Conservation (phyloP, 1,139 yeast genomes). For the Lodderomyces margitis region DNA sequence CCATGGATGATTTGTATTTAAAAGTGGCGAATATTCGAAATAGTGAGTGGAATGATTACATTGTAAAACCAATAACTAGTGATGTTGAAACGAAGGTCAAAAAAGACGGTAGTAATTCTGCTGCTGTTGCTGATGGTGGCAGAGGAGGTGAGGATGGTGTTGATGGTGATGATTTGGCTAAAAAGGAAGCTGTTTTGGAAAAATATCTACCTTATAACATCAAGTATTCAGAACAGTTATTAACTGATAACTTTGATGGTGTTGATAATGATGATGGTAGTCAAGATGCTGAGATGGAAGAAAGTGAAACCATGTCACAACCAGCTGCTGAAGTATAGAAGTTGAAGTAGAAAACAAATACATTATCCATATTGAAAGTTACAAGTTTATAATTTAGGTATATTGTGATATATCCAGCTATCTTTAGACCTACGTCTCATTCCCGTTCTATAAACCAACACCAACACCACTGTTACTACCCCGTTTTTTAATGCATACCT, state of each 20-base stretch:
- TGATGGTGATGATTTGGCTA: not conserved
- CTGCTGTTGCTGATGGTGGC: not conserved
- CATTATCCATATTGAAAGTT: too few relatives aligned
- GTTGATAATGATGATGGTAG: not conserved
- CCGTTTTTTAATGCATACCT: constrained; percentile 37
- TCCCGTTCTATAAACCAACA: not conserved
- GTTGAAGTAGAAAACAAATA: too few relatives aligned
- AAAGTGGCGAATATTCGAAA: not conserved
- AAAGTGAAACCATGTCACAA: not conserved
- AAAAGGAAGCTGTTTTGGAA: constrained; percentile 1
- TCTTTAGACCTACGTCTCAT: too few relatives aligned
- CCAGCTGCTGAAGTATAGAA: not conserved
- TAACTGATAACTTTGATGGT: not conserved
- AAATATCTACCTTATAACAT: constrained; percentile 8
- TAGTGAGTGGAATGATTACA: not conserved
- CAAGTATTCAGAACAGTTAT: constrained; percentile 3
- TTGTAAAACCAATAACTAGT: not conserved
- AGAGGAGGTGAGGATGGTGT: not conserved
- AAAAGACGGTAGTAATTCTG: not conserved
- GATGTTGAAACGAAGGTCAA: not conserved
- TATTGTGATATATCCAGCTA: not conserved
- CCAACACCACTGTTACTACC: too few relatives aligned
- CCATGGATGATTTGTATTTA: constrained; percentile 1
- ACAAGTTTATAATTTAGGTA: too few relatives aligned
- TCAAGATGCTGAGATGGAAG: not conserved